A percentile compares a stretch with the other conserved stretches of the same genome.
These are phyloP conservation scores for Penicillium egyptiacum DNA, from an alignment of 495 filamentous ascomycete species.

Conservation along the genomic window DNA sequence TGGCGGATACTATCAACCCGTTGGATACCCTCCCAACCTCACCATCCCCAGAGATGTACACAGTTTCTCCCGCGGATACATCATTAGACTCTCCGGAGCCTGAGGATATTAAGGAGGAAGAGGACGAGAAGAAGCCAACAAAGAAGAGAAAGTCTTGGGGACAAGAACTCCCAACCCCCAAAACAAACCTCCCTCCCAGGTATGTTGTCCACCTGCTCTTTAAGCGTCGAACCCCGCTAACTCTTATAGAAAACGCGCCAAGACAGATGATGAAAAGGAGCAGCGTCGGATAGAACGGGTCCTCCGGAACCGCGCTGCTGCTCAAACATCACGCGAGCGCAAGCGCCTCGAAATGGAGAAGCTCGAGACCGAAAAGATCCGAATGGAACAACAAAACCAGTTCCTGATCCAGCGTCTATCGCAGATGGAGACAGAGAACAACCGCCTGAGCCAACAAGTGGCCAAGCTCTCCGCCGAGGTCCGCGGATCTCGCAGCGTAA, in stretches of 20 bases:
- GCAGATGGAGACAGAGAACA: conserved; percentile 64
- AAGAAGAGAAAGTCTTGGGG: conserved; percentile 99
- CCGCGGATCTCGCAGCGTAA: conserved; percentile 48
- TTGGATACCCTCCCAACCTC: conserved; percentile 36
- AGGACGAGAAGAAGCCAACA: conserved; percentile 64
- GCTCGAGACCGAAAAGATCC: conserved; percentile 71
- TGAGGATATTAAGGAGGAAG: conserved; percentile 30
- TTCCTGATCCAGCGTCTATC: conserved; percentile 65
- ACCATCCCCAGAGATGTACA: conserved; percentile 41
- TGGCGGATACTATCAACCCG: conserved; percentile 41
- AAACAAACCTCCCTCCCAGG: conserved; percentile 94
- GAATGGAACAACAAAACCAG: conserved; percentile 66
- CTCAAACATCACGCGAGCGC: conserved; percentile 92
- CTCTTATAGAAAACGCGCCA: conserved; percentile 79
- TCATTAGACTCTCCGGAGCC: conserved; percentile 35
- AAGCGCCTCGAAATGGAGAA: conserved; percentile 93
- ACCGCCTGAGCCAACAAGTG: conserved; percentile 63
- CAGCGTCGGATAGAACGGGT: conserved; percentile 97
- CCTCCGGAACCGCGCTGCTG: conserved; percentile 90
- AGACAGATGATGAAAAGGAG: conserved; percentile 98
- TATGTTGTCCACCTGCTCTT: conserved; percentile 43
- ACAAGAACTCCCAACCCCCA: conserved; percentile 92
- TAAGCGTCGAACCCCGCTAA: background rate
- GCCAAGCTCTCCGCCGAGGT: conserved; percentile 62
- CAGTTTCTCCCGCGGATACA: conserved; percentile 53